These are phyloP conservation scores for Antrodiella citrinella DNA, from an alignment of 768 basidiomycete species.

Conservation along the genomic window DNA sequence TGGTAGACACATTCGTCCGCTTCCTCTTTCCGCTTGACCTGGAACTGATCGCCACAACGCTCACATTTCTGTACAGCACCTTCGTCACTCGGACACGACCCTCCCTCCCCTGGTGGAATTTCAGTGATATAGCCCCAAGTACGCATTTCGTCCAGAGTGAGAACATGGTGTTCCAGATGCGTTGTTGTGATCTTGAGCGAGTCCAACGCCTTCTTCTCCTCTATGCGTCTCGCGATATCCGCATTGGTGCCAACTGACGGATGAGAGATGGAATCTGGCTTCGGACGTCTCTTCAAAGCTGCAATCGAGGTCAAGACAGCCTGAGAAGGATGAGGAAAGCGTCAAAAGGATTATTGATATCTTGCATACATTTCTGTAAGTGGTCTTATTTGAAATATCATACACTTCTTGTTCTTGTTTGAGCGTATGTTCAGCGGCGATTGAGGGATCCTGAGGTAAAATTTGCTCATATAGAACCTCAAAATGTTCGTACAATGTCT, in stretches of 20 bases:
- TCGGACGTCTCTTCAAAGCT: slow-evolving; percentile 40
- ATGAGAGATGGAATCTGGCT: slow-evolving; percentile 52
- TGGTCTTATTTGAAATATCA: slow-evolving; percentile 60
- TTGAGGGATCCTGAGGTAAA: slow-evolving; percentile 40
- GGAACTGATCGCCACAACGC: slow-evolving; percentile 63
- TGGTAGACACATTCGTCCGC: slow-evolving; percentile 70
- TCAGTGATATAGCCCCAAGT: slow-evolving; percentile 66
- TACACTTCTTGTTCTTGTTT: slow-evolving; percentile 79
- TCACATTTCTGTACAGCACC: slow-evolving; percentile 67
- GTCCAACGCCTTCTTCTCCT: slow-evolving; percentile 45
- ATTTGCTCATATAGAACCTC: slow-evolving; percentile 54
- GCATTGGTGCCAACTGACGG: slow-evolving; percentile 73
- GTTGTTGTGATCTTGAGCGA: slow-evolving; percentile 44
- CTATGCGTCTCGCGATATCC: slow-evolving; percentile 47
- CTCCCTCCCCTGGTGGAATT: slow-evolving; percentile 61
- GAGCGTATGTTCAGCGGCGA: slow-evolving; percentile 74
- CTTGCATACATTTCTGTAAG: slow-evolving; percentile 70
- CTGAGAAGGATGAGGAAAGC: slow-evolving; percentile 21
- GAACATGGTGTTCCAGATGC: slow-evolving; percentile 49
- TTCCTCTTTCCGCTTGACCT: slow-evolving; percentile 52
- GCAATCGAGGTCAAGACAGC: slow-evolving; percentile 46
- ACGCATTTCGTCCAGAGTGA: slow-evolving; percentile 48
- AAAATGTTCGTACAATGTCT: slow-evolving; percentile 68
- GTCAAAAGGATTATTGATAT: slow-evolving; percentile 1
- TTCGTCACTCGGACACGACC: slow-evolving; percentile 50